Conservation (phyloP, 2,329 filamentous ascomycete genomes). For the Neonectria faginata region DNA sequence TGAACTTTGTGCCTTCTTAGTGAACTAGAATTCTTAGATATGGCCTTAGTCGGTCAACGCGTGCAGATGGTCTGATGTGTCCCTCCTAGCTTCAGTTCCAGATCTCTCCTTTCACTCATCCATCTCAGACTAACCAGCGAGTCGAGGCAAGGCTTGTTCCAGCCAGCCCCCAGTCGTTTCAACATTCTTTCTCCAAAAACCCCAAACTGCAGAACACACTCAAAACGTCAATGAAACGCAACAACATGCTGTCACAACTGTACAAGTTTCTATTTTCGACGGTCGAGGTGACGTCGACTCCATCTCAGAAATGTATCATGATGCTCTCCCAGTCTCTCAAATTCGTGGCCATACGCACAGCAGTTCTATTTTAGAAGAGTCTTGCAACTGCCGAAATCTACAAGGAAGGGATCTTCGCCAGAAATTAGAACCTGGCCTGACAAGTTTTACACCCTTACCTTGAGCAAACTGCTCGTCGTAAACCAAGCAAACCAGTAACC, state of each 20-base stretch:
- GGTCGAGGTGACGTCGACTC: slow-evolving; percentile 6
- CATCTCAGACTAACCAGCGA: slow-evolving; percentile 5
- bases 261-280: background rate
- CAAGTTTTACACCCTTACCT: background rate
- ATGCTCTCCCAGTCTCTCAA: background rate
- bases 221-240: background rate
- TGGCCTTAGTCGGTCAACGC: slow-evolving; percentile 2
- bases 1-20: too few species aligned
- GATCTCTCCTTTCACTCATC: background rate
- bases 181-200: slow-evolving; percentile 2
- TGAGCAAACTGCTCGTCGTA: background rate
- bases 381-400: background rate
- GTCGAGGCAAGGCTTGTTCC: background rate
- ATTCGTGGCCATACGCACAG: background rate
- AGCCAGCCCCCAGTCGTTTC: slow-evolving; percentile 8
- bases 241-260: background rate
- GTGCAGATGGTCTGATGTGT: background rate
- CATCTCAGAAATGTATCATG: slow-evolving; percentile 11
- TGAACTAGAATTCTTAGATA: background rate
- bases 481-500: background rate
- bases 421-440: background rate
- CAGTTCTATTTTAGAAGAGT: background rate
- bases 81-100: slow-evolving; percentile 9
- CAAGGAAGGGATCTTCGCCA: background rate
- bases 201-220: slow-evolving; percentile 12